Evolutionary conservation across 2,329 filamentous ascomycete genomes (phyloP).

Genomic region (Aspergillus tanneri): DNA sequence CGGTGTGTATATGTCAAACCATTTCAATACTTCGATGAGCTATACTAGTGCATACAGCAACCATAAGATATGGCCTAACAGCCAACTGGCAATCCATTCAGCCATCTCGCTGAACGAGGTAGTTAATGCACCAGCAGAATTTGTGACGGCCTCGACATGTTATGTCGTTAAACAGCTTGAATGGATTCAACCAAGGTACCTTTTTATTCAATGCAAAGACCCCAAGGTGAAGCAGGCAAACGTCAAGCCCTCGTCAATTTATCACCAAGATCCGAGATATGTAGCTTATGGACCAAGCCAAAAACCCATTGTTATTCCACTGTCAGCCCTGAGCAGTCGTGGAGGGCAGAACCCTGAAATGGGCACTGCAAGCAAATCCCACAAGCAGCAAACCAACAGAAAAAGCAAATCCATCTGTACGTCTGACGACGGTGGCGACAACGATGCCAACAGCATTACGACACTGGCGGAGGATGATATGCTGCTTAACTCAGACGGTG

Average conservation of each 20-base stretch:
- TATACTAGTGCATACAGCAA: constrained; percentile 45
- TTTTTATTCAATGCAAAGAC: constrained; percentile 60
- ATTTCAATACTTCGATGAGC: constrained; percentile 55
- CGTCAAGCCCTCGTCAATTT: constrained; percentile 20
- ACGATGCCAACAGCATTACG: constrained; percentile 47
- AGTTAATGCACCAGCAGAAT: constrained; percentile 68
- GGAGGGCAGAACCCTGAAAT: too few relatives aligned
- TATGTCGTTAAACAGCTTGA: constrained; percentile 73
- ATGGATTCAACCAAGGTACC: constrained; percentile 88
- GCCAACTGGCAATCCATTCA: constrained; percentile 57
- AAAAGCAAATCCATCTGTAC: background rate
- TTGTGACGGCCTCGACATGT: constrained; percentile 50
- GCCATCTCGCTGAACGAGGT: constrained; percentile 81
- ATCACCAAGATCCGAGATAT: constrained; percentile 38
- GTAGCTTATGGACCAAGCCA: constrained; percentile 43
- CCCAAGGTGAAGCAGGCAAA: background rate
- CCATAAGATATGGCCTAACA: constrained; percentile 61
- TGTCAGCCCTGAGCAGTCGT: constrained; percentile 51
- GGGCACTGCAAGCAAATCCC: constrained; percentile 23
- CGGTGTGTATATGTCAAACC: constrained; percentile 75
- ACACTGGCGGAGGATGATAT: constrained; percentile 51
- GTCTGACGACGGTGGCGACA: constrained; percentile 24
- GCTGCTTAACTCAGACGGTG: constrained; percentile 41
- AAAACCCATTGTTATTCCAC: constrained; percentile 50
- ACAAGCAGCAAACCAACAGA: background rate